These are phyloP conservation scores for Ceratorhiza oryzae-sativae DNA, from an alignment of 1,284 basidiomycete genomes.

Conservation along the genomic window DNA sequence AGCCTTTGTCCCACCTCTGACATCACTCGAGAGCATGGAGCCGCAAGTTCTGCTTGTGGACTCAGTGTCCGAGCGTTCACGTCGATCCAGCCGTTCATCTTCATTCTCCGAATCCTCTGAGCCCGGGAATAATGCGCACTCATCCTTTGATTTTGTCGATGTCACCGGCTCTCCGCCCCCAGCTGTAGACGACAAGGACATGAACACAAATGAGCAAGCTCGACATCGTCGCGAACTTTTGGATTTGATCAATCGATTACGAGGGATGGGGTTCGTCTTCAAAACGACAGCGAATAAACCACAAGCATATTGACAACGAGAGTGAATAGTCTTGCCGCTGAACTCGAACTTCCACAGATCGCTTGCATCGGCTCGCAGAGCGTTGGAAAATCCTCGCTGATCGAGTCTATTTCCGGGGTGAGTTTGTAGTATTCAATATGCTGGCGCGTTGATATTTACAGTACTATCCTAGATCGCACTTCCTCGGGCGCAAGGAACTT, in stretches of 20 bases:
- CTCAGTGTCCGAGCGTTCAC: too few species aligned
- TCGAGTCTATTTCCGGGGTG: slow-evolving; percentile 46
- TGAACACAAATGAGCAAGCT: slow-evolving; percentile 33
- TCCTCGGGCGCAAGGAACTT: slow-evolving; percentile 44
- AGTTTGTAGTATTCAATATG: too few species aligned
- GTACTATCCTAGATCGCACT: slow-evolving; percentile 45
- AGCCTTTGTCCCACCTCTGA: too few species aligned
- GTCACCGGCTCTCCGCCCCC: background rate
- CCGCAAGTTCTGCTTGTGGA: too few species aligned
- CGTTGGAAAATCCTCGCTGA: slow-evolving; percentile 67
- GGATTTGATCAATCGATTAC: slow-evolving; percentile 23
- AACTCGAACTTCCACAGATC: slow-evolving; percentile 60
- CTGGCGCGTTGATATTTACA: too few species aligned
- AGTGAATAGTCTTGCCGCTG: slow-evolving; percentile 48
- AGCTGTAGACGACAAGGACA: slow-evolving; percentile 14
- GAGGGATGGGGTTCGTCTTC: slow-evolving; percentile 15
- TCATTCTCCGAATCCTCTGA: background rate
- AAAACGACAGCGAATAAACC: too few species aligned
- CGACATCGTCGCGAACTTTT: slow-evolving; percentile 32
- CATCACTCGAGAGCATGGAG: too few species aligned
- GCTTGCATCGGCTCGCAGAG: slow-evolving; percentile 64
- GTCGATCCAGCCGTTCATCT: background rate
- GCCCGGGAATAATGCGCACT: background rate
- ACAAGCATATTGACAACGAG: background rate
- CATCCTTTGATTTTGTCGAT: slow-evolving; percentile 25